Base-by-base conservation (phyloP, 2,329 filamentous ascomycete genomes). In the Byssochlamys sp. region DNA sequence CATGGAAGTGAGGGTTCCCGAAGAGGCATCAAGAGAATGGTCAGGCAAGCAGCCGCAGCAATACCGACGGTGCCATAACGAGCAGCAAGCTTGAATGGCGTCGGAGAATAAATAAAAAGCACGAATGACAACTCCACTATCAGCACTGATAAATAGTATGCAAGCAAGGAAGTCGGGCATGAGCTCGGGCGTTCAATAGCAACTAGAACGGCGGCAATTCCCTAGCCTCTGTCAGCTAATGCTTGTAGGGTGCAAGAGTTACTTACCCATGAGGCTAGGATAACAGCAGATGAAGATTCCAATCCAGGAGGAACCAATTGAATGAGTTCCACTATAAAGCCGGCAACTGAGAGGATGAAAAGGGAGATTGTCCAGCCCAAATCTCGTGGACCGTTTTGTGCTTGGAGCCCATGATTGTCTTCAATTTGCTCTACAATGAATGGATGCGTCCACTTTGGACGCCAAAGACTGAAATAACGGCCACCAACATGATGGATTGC, bases 11-110 rank as follows among this genome's bases (percentile, higher is more conserved):
- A 67, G 0, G 84, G 82, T 58, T 88, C 80, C 25, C 88, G 80
- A 63, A 91, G 73, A 5, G 88, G 88, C 86, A 90, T 90, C 26
- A 79, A 73, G 11, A 90, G 67, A 53, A 89, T 81, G 12, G 82
- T 62, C 2, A 78, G 48, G 5, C 86, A 73, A 1, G 79, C 79
- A 4, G 72, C 60, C 4, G 81, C 61, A 0, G 81, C 75, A 14
- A 78, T 65, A 9, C 71, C 61, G 3, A 80, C 62, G 57, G 66
- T 64, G 53, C 69, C 54, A 39, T 66, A 64, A 54, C 65, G 65
- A 48, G 67, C 61, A 56, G 64, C 33, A 55, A 39, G 14, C 59
- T 64, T 59, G 50, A 62, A 50, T 48, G 50, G 28, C 1, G 39
- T 49, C 26, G 57, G 56, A 2, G 26, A 39, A 33, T 62, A 62